These are phyloP conservation scores for Verruconis gallopava DNA, from an alignment of 2,329 filamentous ascomycete genomes.

Conservation along the genomic window DNA sequence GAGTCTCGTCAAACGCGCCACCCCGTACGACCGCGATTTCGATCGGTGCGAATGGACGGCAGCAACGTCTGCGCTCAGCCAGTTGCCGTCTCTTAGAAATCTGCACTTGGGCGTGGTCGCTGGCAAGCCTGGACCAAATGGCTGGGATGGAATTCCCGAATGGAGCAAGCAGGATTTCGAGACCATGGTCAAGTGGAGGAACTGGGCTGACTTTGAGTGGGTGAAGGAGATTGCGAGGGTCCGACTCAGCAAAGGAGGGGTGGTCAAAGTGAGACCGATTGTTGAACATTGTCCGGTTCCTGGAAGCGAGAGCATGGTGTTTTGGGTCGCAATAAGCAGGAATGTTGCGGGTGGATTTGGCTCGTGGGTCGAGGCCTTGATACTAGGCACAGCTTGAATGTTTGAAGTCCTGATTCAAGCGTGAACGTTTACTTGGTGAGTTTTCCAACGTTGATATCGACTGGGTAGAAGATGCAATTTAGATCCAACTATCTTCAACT, in stretches of 20 bases:
- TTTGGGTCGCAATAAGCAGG: constrained; percentile 47
- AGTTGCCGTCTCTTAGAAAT: constrained; percentile 26
- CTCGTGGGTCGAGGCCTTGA: constrained; percentile 35
- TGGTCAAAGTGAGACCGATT: constrained; percentile 40
- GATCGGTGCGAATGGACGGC: constrained; percentile 42
- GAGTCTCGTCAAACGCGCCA: constrained; percentile 42
- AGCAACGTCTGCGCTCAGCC: constrained; percentile 38
- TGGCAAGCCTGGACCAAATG: constrained; percentile 31
- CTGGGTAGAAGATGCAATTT: too few species aligned
- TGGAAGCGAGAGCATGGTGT: constrained; percentile 40
- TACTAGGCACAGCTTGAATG: too few species aligned
- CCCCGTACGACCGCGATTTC: constrained; percentile 41
- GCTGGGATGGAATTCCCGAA: constrained; percentile 37
- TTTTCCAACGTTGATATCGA: too few species aligned
- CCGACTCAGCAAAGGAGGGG: constrained; percentile 28
- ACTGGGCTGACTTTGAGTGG: constrained; percentile 36
- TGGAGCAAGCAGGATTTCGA: constrained; percentile 36
- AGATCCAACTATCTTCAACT: too few species aligned
- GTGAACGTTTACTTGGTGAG: too few species aligned
- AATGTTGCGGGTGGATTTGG: constrained; percentile 45
- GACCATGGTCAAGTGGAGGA: constrained; percentile 20
- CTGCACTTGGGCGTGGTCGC: constrained; percentile 42
- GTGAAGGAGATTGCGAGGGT: constrained; percentile 41
- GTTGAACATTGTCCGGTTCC: constrained; percentile 42
- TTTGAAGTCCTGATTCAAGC: too few species aligned